Evolutionary conservation across 1,284 basidiomycete genomes (phyloP), one percentile per base, ranked within the genome.

Genomic region (Irpex sp.): DNA sequence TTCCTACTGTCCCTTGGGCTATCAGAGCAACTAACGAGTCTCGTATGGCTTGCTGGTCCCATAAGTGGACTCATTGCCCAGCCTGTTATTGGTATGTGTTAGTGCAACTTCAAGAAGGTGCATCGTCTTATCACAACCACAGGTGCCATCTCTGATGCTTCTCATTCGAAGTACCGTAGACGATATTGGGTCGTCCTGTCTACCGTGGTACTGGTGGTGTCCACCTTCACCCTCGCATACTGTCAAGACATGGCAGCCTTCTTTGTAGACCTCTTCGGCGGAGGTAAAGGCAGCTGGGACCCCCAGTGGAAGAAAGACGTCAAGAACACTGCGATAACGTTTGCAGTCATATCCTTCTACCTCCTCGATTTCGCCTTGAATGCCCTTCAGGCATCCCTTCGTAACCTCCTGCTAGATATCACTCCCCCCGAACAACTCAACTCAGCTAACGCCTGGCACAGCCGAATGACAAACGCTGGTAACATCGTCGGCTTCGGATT

Each of bases 1-100:
- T 98, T 97, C 74, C 80, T 98, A 51, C 82, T 97, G 10, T 84
- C 82, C 14, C 86, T 99, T 10, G 96, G 96, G 8, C 81, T 98
- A 35, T 90, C 93, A 1, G 95, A 96, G 71, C 87, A 94, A 69
- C 79, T 94, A 33, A 98, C 97, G 4, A 92, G 93, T 60, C 81
- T 98, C 14, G 96, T 99, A 35, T 99, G 96, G 96, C 83, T 99
- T 52, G 96, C 96, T 35, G 97, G 96, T 5, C 94, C 94, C 8
- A 90, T 98, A 62, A 93, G 91, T 61, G 96, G 96, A 6, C 80
- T 99, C 54, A 80, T 99, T 59, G 94, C 94, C 4, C 96, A 99
- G 73, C 96, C 96, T 18, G 81, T 98, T 63, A 96, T 99, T 66
- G 96, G 93, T 87, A 67, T 63, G 81, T 70, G 10, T 55, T 19